A percentile compares a stretch with the other conserved stretches of the same genome.
Conservation (phyloP, 2,329 filamentous ascomycete species). For the Blastomyces gilchristii region DNA sequence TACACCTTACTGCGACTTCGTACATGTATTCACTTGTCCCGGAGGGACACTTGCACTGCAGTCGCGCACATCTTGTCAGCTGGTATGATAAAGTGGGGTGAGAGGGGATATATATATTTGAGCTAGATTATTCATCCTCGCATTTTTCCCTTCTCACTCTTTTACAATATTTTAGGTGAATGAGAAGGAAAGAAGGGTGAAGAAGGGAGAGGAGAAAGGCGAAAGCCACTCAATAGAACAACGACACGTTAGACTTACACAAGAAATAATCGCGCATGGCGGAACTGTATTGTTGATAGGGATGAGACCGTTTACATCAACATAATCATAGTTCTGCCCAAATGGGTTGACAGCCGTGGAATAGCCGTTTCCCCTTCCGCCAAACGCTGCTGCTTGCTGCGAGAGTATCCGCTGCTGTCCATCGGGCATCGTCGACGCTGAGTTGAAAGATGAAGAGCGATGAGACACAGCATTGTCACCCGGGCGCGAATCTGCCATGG, state of each 20-base stretch:
- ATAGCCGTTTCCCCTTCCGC: background rate
- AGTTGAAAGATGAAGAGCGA: background rate
- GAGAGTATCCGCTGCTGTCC: background rate
- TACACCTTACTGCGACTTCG: constrained; percentile 4
- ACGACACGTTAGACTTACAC: constrained; percentile 7
- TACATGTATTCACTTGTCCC: constrained; percentile 7
- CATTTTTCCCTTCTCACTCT: background rate
- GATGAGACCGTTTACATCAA: background rate
- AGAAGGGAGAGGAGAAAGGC: background rate
- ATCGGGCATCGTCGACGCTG: background rate
- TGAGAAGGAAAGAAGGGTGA: background rate
- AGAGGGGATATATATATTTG: background rate
- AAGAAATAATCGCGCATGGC: constrained; percentile 6
- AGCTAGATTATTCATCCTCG: background rate
- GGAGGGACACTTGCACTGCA: constrained; percentile 11
- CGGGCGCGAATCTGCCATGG: background rate
- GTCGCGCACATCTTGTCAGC: background rate
- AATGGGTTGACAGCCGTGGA: background rate
- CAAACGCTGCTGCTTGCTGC: background rate
- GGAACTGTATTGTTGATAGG: background rate
- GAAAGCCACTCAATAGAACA: background rate
- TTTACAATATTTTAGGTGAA: background rate
- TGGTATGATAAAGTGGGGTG: background rate
- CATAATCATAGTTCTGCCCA: background rate
- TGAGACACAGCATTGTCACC: background rate